Evolutionary conservation across 2,329 filamentous ascomycete species (phyloP), one percentile per base, ranked within the genome.

Genomic region (Fusarium graminum): DNA sequence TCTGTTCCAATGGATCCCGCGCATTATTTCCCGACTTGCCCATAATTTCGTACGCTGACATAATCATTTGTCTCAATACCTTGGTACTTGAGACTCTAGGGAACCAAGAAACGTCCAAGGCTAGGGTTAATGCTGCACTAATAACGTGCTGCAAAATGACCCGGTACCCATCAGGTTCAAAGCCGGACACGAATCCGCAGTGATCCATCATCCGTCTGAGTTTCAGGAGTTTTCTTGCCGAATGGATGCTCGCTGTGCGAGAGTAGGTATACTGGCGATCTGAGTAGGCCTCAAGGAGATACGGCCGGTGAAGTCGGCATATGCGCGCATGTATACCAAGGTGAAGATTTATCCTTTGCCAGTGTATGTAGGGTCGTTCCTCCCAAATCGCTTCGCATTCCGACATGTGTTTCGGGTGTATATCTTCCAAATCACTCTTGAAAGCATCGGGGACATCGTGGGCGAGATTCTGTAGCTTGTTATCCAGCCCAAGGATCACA

Each of bases 201-300:
- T 40, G 26, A 5, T 58, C 51, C 54, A 58, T 55, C 40, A 29
- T 45, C 3, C 54, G 54, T 17, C 54, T 45, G 4, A 58, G 32
- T 17, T 58, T 51, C 5, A 58, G 12, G 14, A 58, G 29, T 14
- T 34, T 56, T 12, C 56, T 44, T 12, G 54, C 50, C 16, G 50
- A 58, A 4, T 17, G 13, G 9, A 56, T 22, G 6, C 42, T 56
- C 4, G 11, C 14, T 13, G 28, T 46, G 3, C 32, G 32, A 4
- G 54, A 58, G n/a, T 58, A 58, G 4, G 52, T 45, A n/a, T 56
- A 58, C 28, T 19, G 16, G 6, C n/a, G n/a, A 16, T 56, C 12
- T 11, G 32, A 11, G 10, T 56, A 58, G 2, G 51, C 28, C 19
- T 53, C 54, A 3, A 58, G 40, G 16, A 56, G 39, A 13, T 58